Conservation (phyloP, 1,284 basidiomycete species). For the Golubevia sp. region DNA sequence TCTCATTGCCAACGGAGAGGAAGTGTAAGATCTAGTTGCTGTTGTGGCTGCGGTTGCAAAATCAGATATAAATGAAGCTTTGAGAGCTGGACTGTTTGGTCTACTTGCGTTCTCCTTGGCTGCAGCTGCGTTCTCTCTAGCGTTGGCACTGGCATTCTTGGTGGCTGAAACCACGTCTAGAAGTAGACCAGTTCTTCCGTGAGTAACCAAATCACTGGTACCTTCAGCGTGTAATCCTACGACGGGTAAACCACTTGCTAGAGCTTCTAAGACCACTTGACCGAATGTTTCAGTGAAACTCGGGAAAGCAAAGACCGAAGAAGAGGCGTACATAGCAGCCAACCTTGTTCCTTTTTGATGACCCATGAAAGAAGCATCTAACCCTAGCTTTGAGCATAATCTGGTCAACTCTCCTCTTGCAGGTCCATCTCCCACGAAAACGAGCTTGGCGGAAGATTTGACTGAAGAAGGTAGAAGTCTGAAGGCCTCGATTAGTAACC, state of each 20-base stretch:
- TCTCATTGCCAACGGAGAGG: not conserved
- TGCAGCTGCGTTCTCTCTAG: not conserved
- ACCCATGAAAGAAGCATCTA: constrained; percentile 67
- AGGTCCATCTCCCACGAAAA: constrained; percentile 69
- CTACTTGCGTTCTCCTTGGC: not conserved
- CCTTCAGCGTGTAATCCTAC: constrained; percentile 58
- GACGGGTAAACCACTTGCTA: constrained; percentile 53
- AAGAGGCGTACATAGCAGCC: constrained; percentile 65
- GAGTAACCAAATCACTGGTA: constrained; percentile 51
- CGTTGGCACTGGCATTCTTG: constrained; percentile 12
- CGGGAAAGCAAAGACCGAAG: constrained; percentile 68
- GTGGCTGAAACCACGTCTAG: constrained; percentile 33
- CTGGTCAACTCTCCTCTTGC: constrained; percentile 64
- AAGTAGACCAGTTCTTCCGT: constrained; percentile 49
- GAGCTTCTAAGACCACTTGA: constrained; percentile 56
- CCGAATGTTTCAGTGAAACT: constrained; percentile 65
- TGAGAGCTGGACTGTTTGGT: not conserved
- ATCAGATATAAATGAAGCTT: constrained; percentile 17
- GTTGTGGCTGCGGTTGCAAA: constrained; percentile 19
- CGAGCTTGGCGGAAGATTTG: constrained; percentile 63
- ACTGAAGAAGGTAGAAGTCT: constrained; percentile 47
- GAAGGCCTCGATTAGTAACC: constrained; percentile 67
- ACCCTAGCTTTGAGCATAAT: constrained; percentile 63
- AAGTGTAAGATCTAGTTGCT: constrained; percentile 7
- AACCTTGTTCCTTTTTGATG: constrained; percentile 62